These are phyloP conservation scores for Stylonectria norvegica DNA, from an alignment of 2,329 filamentous ascomycete species.

Conservation along the genomic window DNA sequence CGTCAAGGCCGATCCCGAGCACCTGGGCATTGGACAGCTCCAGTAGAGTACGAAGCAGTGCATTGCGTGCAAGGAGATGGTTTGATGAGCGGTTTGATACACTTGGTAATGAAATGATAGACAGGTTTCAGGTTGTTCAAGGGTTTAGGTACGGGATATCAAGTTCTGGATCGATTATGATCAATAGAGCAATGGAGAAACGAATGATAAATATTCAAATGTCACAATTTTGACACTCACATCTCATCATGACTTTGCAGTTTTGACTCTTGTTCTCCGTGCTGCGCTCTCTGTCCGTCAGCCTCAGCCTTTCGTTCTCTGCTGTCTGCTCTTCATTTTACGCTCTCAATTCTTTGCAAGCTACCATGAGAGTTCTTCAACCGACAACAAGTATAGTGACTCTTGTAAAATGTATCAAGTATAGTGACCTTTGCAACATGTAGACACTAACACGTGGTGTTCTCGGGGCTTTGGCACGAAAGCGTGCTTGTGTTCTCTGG, in stretches of 20 bases:
- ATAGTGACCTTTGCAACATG: no score
- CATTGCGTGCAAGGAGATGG: slow-evolving; percentile 10
- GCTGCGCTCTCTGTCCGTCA: no score
- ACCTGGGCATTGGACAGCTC: slow-evolving; percentile 53
- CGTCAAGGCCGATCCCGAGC: slow-evolving; percentile 57
- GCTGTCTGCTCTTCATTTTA: no score
- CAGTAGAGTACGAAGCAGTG: slow-evolving; percentile 18
- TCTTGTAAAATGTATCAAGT: no score
- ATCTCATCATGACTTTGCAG: background rate
- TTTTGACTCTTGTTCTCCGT: background rate
- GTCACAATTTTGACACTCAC: background rate
- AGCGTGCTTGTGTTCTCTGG: no score
- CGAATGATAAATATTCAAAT: background rate
- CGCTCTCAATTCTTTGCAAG: no score
- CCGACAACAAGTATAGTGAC: no score
- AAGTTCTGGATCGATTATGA: slow-evolving; percentile 19
- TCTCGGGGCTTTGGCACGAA: no score
- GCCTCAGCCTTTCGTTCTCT: no score
- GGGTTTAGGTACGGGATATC: slow-evolving; percentile 26
- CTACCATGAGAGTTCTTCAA: no score
- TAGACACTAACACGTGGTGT: no score
- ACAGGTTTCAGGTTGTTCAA: slow-evolving; percentile 26
- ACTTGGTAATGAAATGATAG: slow-evolving; percentile 33
- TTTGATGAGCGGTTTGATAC: slow-evolving; percentile 22
- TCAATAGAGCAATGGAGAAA: no score